Percentiles rank a stretch among this genome's conserved stretches.
Conservation (phyloP, 371 early-diverging fungal species). For the Conidiobolus incongruus region DNA sequence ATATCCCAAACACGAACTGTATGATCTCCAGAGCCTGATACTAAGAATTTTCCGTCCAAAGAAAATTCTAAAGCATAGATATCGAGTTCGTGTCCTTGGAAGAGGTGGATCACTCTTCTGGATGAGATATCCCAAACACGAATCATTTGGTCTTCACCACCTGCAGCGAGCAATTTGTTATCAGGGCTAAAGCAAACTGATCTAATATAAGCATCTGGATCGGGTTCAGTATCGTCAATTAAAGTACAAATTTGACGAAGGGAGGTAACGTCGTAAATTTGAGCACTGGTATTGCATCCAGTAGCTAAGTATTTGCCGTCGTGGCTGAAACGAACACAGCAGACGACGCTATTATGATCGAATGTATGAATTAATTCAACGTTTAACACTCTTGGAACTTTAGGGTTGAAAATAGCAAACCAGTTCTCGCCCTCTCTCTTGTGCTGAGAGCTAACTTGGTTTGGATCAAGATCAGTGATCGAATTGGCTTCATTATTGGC, state of each 20-base stretch:
- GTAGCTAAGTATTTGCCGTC: slow-evolving; percentile 86
- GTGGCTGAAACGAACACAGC: slow-evolving; percentile 85
- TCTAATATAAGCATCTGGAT: slow-evolving; percentile 86
- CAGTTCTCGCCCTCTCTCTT: slow-evolving; percentile 81
- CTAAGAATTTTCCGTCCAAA: slow-evolving; percentile 71
- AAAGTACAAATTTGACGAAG: slow-evolving; percentile 42
- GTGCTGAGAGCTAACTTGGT: slow-evolving; percentile 47
- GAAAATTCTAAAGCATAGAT: slow-evolving; percentile 93
- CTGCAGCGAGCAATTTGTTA: slow-evolving; percentile 76
- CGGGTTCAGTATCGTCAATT: no score
- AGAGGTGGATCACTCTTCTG: slow-evolving; percentile 34
- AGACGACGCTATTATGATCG: slow-evolving; percentile 84
- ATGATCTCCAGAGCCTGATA: slow-evolving; percentile 89
- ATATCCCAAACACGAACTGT: slow-evolving; percentile 77
- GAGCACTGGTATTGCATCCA: slow-evolving; percentile 81
- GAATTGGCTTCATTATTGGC: no score
- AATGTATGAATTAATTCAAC: slow-evolving; percentile 68
- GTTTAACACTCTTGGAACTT: slow-evolving; percentile 37
- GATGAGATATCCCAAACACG: slow-evolving; percentile 65
- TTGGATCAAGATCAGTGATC: slow-evolving; percentile 71
- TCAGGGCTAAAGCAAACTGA: slow-evolving; percentile 94
- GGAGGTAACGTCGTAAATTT: slow-evolving; percentile 63
- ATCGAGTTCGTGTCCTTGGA: slow-evolving; percentile 88
- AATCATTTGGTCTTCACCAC: slow-evolving; percentile 91
- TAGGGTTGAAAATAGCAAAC: slow-evolving; percentile 67